These are phyloP conservation scores for Entelexis sorbosivorans DNA, from an alignment of 1,139 yeast genomes.

Conservation along the genomic window DNA sequence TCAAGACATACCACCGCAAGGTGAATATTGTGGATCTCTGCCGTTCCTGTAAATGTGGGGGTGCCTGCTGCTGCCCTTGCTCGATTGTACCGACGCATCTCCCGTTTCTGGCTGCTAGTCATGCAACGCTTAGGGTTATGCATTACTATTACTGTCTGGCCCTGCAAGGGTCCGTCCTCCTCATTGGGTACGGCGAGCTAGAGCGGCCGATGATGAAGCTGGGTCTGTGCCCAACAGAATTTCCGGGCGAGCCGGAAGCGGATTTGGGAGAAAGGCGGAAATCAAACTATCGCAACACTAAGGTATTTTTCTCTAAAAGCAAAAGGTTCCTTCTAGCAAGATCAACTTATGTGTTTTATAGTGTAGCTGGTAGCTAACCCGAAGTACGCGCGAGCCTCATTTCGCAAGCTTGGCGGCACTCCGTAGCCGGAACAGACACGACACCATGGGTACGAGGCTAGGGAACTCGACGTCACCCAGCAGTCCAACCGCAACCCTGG, in stretches of 20 bases:
- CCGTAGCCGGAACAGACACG: no score
- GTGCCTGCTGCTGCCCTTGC: neutral
- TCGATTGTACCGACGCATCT: neutral
- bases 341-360: no score
- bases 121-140: slow-evolving; percentile 2
- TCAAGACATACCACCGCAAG: no score
- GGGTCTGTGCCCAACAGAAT: neutral
- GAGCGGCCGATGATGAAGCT: neutral
- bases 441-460: neutral
- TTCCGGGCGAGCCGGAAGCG: neutral
- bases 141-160: neutral
- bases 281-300: no score
- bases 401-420: no score
- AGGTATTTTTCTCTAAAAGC: no score
- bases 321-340: no score
- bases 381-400: no score
- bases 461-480: neutral
- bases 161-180: neutral
- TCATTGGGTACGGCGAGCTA: neutral
- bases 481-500: neutral
- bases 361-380: no score
- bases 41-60: neutral
- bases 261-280: neutral
- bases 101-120: neutral
- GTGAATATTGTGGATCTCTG: neutral